Conservation (phyloP, 2,329 filamentous ascomycete species). For the Penicillium janthinellum region DNA sequence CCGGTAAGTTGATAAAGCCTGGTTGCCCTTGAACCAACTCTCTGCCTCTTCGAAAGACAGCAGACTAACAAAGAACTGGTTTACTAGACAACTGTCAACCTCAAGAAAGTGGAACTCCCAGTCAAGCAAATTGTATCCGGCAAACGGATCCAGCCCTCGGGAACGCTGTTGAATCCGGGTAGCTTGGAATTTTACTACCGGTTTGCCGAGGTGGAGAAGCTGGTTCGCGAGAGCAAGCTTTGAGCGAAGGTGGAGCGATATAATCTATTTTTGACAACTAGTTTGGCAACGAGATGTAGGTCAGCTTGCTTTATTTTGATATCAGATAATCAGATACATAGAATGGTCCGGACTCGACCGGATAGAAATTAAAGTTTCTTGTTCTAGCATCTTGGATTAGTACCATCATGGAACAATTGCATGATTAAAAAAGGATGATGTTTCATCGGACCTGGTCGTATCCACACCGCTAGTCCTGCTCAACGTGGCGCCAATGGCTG, state of each 20-base stretch:
- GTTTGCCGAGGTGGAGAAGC: slow-evolving; percentile 70
- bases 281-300: neutral
- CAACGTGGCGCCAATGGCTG: slow-evolving; percentile 8
- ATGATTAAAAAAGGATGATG: neutral
- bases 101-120: slow-evolving; percentile 82
- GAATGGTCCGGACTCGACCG: neutral
- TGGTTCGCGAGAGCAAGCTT: slow-evolving; percentile 26
- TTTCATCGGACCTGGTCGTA: neutral
- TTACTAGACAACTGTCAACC: slow-evolving; percentile 74
- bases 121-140: slow-evolving; percentile 84
- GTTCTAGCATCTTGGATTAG: neutral
- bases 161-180: slow-evolving; percentile 74
- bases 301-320: neutral
- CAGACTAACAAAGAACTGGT: slow-evolving; percentile 43
- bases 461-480: slow-evolving; percentile 6
- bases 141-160: slow-evolving; percentile 70
- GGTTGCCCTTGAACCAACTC: neutral
- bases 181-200: slow-evolving; percentile 77
- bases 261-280: neutral
- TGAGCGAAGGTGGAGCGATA: neutral
- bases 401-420: neutral
- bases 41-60: neutral
- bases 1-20: slow-evolving; percentile 44
- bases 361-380: neutral
- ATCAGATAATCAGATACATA: neutral